These are phyloP conservation scores for Cyathus striatus DNA, from an alignment of 768 basidiomycete genomes.

Conservation along the genomic window DNA sequence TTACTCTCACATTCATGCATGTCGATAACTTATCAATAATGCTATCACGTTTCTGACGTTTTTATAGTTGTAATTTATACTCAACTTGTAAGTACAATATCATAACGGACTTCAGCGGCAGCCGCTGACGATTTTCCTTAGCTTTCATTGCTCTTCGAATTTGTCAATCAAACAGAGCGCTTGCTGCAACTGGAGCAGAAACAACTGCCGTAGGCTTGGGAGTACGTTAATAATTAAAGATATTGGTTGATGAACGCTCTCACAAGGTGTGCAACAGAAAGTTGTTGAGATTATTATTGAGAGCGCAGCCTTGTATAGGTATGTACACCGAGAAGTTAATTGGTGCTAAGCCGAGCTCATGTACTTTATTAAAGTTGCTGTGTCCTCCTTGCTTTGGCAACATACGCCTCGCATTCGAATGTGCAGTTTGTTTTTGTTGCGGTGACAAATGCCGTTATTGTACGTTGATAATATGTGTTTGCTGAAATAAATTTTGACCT, in stretches of 20 bases:
- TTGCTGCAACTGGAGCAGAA: constrained; percentile 7
- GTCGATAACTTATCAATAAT: neutral
- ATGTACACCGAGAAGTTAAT: constrained; percentile 1
- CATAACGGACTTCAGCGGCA: neutral
- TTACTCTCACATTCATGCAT: constrained; percentile 14
- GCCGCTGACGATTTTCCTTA: constrained; percentile 1
- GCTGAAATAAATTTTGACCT: too few relatives aligned
- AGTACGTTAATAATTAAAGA: neutral
- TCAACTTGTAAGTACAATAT: constrained; percentile 8
- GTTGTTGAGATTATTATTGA: constrained; percentile 16
- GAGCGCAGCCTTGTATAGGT: constrained; percentile 14
- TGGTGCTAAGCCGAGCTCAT: neutral
- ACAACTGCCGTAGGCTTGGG: neutral
- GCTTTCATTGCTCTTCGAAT: constrained; percentile 14
- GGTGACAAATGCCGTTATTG: constrained; percentile 14
- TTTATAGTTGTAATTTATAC: constrained; percentile 13
- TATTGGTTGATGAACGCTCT: too few relatives aligned
- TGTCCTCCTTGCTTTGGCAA: constrained; percentile 9
- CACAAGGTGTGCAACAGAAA: too few relatives aligned
- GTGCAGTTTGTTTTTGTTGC: constrained; percentile 12
- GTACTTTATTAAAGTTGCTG: constrained; percentile 5
- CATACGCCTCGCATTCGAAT: constrained; percentile 10
- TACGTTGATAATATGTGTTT: constrained; percentile 7
- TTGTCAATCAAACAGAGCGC: constrained; percentile 8
- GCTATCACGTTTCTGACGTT: neutral